A percentile compares a stretch with the other conserved stretches of the same genome.
These are phyloP conservation scores for Colletotrichum limetticola DNA, from an alignment of 2,329 filamentous ascomycete genomes.

Conservation along the genomic window DNA sequence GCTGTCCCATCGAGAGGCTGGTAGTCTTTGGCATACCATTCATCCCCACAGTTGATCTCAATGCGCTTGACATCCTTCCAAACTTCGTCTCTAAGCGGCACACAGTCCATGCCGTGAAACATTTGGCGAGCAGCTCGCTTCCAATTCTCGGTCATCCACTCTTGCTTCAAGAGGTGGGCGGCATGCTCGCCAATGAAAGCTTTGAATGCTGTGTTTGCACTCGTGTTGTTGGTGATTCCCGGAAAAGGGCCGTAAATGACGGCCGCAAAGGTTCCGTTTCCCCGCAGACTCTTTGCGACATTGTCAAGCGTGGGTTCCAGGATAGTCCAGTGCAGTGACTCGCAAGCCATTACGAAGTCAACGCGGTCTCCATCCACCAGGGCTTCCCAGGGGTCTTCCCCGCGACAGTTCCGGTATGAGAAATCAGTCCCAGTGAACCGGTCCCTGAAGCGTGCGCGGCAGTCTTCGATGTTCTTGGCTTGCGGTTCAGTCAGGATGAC, in stretches of 20 bases:
- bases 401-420: constrained; percentile 4
- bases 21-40: constrained; percentile 19
- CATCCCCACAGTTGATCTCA: constrained; percentile 15
- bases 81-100: not conserved
- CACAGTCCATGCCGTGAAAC: constrained; percentile 23
- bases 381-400: constrained; percentile 7
- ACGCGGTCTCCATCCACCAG: not conserved
- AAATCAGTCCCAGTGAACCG: constrained; percentile 15
- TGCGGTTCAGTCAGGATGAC: constrained; percentile 23
- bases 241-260: constrained; percentile 25
- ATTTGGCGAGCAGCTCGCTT: constrained; percentile 22
- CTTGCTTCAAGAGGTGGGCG: not conserved
- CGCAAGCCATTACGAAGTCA: constrained; percentile 23
- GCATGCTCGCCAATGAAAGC: constrained; percentile 10
- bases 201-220: constrained; percentile 10
- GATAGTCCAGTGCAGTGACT: constrained; percentile 23
- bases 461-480: constrained; percentile 10
- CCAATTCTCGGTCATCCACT: constrained; percentile 16
- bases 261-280: constrained; percentile 14
- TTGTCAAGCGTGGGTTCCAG: constrained; percentile 3
- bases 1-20: constrained; percentile 4
- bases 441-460: not conserved
- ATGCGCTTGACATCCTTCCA: constrained; percentile 22
- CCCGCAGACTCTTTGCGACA: not conserved
- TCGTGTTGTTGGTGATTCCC: constrained; percentile 1